Conservation (phyloP, 1,284 basidiomycete genomes). For the Ganoderma boninense region DNA sequence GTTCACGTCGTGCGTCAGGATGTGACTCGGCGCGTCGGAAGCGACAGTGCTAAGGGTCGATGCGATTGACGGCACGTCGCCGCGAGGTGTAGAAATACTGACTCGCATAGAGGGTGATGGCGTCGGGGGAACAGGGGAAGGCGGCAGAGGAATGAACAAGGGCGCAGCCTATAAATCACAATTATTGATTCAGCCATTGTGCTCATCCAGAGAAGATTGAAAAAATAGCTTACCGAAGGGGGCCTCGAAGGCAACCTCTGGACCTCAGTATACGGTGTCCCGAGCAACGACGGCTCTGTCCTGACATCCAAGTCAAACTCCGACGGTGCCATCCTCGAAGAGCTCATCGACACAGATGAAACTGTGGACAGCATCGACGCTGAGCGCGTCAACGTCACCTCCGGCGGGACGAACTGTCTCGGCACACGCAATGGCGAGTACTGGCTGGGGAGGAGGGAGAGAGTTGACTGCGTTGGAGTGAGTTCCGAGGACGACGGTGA, state of each 20-base stretch:
- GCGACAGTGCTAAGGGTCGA: constrained; percentile 61
- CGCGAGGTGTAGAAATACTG: constrained; percentile 71
- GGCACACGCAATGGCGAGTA: constrained; percentile 40
- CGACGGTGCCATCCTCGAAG: constrained; percentile 47
- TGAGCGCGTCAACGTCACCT: constrained; percentile 42
- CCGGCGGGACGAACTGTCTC: constrained; percentile 25
- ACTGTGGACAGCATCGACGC: constrained; percentile 52
- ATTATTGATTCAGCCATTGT: constrained; percentile 21
- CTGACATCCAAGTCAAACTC: constrained; percentile 46
- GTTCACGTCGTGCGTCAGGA: constrained; percentile 71
- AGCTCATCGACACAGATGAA: constrained; percentile 50
- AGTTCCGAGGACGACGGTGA: constrained; percentile 40
- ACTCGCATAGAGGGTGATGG: constrained; percentile 58
- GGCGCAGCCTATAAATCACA: constrained; percentile 41
- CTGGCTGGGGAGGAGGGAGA: constrained; percentile 40
- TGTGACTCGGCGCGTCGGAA: constrained; percentile 49
- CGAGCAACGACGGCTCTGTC: constrained; percentile 66
- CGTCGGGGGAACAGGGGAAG: constrained; percentile 45
- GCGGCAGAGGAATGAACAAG: constrained; percentile 45
- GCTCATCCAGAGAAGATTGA: constrained; percentile 4
- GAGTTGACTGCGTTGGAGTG: constrained; percentile 41
- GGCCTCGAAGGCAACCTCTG: constrained; percentile 19
- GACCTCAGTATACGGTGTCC: constrained; percentile 36
- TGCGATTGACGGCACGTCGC: constrained; percentile 63
- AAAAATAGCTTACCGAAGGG: constrained; percentile 46